Conservation (phyloP, 1,284 basidiomycete genomes). For the Ganoderma multipileum region DNA sequence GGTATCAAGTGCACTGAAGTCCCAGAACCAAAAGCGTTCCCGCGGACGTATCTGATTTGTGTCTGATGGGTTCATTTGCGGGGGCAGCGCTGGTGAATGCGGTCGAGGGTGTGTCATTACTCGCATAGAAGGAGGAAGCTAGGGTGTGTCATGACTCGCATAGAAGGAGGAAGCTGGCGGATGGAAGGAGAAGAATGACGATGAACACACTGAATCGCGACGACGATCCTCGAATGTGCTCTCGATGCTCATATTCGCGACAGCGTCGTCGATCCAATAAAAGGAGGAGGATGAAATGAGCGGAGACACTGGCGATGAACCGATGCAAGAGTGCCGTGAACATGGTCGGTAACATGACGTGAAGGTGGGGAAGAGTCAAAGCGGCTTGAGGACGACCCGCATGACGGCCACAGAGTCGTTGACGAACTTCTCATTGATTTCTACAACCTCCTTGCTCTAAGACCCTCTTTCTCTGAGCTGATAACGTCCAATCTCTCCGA, state of each 20-base stretch:
- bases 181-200: slow-evolving; percentile 19
- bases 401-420: too few species aligned
- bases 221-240: slow-evolving; percentile 23
- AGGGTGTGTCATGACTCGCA: slow-evolving; percentile 16
- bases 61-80: slow-evolving; percentile 25
- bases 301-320: slow-evolving; percentile 22
- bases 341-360: slow-evolving; percentile 21
- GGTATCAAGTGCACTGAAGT: background rate
- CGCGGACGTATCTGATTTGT: background rate
- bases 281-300: slow-evolving; percentile 23
- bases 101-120: slow-evolving; percentile 18
- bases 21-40: background rate
- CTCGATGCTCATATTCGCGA: slow-evolving; percentile 7
- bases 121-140: slow-evolving; percentile 22
- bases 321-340: slow-evolving; percentile 20
- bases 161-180: slow-evolving; percentile 22
- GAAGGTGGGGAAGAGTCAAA: too few species aligned
- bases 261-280: slow-evolving; percentile 12
- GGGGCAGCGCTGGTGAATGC: slow-evolving; percentile 18
- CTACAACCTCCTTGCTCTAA: too few species aligned
- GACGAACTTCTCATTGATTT: too few species aligned
- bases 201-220: slow-evolving; percentile 20
- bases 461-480: too few species aligned
- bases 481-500: too few species aligned
- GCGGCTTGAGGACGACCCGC: too few species aligned